Conservation (phyloP, 352 stramenopile species). For the Elongisporangium prolatum region DNA sequence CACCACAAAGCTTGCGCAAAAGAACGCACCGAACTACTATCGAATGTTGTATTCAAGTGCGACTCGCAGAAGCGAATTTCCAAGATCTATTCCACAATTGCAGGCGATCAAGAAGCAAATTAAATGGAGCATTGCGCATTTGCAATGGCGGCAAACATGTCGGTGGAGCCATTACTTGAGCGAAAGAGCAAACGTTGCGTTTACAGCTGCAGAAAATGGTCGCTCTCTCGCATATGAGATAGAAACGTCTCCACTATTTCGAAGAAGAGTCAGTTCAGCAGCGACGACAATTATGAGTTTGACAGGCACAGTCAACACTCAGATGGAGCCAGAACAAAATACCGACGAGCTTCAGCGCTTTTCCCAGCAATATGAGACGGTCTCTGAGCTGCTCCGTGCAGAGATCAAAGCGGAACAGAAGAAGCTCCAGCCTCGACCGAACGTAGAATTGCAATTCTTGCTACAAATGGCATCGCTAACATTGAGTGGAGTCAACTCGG, state of each 20-base stretch:
- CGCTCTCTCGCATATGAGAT: constrained; percentile 31
- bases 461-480: constrained; percentile 54
- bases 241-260: constrained; percentile 41
- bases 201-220: constrained; percentile 32
- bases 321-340: constrained; percentile 35
- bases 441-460: constrained; percentile 58
- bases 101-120: constrained; percentile 38
- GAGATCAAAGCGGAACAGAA: constrained; percentile 34
- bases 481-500: constrained; percentile 48
- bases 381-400: constrained; percentile 35
- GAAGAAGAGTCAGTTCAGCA: constrained; percentile 31
- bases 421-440: constrained; percentile 36
- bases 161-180: constrained; percentile 46
- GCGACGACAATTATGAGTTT: constrained; percentile 30
- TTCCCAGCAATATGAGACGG: constrained; percentile 35
- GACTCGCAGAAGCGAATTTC: constrained; percentile 1
- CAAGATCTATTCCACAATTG: constrained; percentile 35
- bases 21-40: too few relatives aligned
- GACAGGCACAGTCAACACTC: constrained; percentile 21
- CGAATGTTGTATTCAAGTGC: neutral
- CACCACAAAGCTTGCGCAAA: too few relatives aligned
- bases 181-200: constrained; percentile 34
- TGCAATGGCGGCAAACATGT: constrained; percentile 55
- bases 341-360: constrained; percentile 44
- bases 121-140: constrained; percentile 56